These are phyloP conservation scores for Casuarina glauca DNA, from an alignment of 306 rosid species.

Conservation along the genomic window DNA sequence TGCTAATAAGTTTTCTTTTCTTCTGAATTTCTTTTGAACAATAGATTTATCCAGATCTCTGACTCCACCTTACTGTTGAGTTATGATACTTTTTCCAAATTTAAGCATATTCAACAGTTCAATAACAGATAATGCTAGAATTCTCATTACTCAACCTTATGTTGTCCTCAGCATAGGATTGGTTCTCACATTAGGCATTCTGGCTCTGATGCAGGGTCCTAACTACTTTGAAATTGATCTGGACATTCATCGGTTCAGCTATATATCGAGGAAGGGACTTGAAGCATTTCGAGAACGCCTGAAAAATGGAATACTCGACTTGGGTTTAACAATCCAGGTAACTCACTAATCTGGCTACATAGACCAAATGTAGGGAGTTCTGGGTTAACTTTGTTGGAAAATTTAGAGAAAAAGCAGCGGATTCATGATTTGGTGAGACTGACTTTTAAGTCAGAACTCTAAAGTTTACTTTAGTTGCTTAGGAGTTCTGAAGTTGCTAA, in stretches of 20 bases:
- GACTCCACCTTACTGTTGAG: not conserved
- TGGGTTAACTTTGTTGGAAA: not conserved
- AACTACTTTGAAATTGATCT: slow-evolving; percentile 95
- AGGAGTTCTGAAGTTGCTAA: not conserved
- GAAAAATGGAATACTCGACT: slow-evolving; percentile 69
- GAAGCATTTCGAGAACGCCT: slow-evolving; percentile 82
- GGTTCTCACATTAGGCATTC: slow-evolving; percentile 18
- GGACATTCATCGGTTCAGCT: slow-evolving; percentile 95
- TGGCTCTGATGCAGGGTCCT: slow-evolving; percentile 58
- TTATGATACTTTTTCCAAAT: not conserved
- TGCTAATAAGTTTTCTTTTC: not conserved
- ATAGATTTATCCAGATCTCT: not conserved
- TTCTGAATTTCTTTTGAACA: not conserved
- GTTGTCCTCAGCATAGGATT: not conserved
- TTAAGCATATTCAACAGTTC: not conserved
- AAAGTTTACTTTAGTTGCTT: not conserved
- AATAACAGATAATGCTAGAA: not conserved
- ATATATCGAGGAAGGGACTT: slow-evolving; percentile 90
- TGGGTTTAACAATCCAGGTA: slow-evolving; percentile 93
- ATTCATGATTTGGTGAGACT: not conserved
- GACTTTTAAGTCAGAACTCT: not conserved
- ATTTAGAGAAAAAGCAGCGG: not conserved
- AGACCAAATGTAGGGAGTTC: not conserved
- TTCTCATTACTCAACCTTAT: not conserved
- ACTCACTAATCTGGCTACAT: not conserved